Evolutionary conservation across 179 eudicot species (phyloP).

Genomic region (Spergularia azorica): DNA sequence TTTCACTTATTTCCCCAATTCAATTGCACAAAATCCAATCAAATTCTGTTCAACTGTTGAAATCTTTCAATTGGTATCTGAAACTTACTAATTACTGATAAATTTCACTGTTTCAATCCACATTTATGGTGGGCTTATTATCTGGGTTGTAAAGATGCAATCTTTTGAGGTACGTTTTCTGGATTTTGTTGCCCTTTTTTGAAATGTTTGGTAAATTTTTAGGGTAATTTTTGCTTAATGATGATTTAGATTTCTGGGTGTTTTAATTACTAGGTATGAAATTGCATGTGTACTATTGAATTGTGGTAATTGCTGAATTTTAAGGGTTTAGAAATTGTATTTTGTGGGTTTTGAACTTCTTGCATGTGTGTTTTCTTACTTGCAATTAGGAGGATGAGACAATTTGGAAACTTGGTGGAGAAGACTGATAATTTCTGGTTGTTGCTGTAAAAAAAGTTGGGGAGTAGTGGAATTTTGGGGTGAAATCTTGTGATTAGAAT

Average conservation of each 20-base stretch:
- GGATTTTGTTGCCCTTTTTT: conserved; percentile 19
- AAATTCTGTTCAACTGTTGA: background rate
- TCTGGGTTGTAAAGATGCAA: conserved; percentile 14
- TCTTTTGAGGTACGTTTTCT: conserved; percentile 30
- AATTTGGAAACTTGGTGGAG: conserved; percentile 1
- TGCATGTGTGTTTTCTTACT: background rate
- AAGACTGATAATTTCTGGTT: background rate
- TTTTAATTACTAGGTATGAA: background rate
- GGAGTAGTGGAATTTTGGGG: conserved; percentile 3
- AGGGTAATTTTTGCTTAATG: conserved; percentile 9
- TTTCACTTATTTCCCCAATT: background rate
- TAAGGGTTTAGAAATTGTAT: background rate
- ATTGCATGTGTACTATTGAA: conserved; percentile 19
- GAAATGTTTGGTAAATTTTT: background rate
- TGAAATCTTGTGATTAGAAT: conserved; percentile 4
- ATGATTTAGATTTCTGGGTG: conserved; percentile 7
- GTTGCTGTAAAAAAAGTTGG: background rate
- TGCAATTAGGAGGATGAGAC: background rate
- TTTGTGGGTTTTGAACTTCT: background rate
- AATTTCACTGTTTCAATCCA: background rate
- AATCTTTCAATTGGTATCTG: background rate
- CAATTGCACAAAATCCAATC: conserved; percentile 9
- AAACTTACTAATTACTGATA: background rate
- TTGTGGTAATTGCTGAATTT: conserved; percentile 1
- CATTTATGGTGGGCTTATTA: background rate